Evolutionary conservation across 495 filamentous ascomycete genomes (phyloP).

Genomic region (Schizothecium vesticola): DNA sequence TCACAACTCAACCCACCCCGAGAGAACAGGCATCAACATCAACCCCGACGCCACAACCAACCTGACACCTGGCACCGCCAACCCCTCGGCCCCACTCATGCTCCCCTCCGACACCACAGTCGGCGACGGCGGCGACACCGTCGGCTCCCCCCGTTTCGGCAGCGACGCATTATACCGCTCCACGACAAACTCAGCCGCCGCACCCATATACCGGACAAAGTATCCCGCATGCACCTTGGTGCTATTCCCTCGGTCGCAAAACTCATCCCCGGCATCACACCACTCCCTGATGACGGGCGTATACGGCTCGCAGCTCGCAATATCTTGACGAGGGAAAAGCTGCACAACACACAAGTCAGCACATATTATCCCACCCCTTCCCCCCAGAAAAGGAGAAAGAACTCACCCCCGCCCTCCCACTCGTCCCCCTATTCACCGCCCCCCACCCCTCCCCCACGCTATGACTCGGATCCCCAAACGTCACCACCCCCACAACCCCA

Average conservation of each 20-base stretch:
- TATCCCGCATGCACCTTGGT: slow-evolving; percentile 18
- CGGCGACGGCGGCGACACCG: neutral
- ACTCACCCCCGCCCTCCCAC: slow-evolving; percentile 16
- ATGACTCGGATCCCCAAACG: slow-evolving; percentile 24
- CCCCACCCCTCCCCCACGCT: slow-evolving; percentile 6
- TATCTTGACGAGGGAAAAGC: slow-evolving; percentile 18
- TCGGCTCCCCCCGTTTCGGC: neutral
- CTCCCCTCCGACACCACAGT: neutral
- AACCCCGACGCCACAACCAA: neutral
- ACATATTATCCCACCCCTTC: too few relatives aligned
- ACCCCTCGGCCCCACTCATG: neutral
- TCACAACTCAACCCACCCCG: neutral
- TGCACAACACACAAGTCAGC: neutral
- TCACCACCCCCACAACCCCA: slow-evolving; percentile 19
- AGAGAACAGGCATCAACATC: neutral
- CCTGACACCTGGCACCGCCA: neutral
- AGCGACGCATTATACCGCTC: slow-evolving; percentile 16
- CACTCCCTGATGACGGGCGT: slow-evolving; percentile 15
- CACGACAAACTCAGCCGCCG: slow-evolving; percentile 19
- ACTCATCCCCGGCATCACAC: slow-evolving; percentile 26
- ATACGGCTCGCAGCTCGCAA: slow-evolving; percentile 15
- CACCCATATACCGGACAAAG: slow-evolving; percentile 19
- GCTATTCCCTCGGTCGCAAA: slow-evolving; percentile 22
- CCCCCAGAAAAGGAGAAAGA: neutral
- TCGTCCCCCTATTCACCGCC: slow-evolving; percentile 19